phyloP scores from a whole-genome alignment of 2,329 filamentous ascomycete species.

The Huntiella bhutanensis region DNA sequence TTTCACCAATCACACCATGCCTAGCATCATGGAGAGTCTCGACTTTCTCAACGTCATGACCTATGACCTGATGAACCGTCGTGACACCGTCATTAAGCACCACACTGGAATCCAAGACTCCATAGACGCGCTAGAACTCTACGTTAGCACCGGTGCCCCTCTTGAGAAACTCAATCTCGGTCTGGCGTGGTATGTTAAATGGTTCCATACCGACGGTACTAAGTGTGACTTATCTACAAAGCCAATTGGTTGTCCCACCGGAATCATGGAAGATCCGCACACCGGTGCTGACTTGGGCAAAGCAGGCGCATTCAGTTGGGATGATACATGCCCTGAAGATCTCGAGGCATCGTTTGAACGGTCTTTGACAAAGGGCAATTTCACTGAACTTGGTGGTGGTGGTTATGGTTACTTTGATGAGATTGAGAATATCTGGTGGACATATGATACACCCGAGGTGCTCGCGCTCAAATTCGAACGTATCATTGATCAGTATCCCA shows the following conservation, averaged over 20 bases:
- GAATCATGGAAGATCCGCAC: conserved; percentile 35
- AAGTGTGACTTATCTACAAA: conserved; percentile 17
- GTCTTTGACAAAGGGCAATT: conserved; percentile 32
- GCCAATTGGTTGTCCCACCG: conserved; percentile 35
- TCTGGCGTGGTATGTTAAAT: conserved; percentile 50
- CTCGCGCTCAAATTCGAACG: conserved; percentile 42
- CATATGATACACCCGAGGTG: conserved; percentile 45
- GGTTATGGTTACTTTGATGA: conserved; percentile 53
- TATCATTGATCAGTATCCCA: conserved; percentile 33
- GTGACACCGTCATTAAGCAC: conserved; percentile 43
- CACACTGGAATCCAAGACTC: conserved; percentile 43
- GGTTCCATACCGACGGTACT: conserved; percentile 32
- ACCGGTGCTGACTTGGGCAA: conserved; percentile 39
- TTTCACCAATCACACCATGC: conserved; percentile 38
- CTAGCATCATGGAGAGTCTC: conserved; percentile 36
- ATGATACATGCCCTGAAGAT: conserved; percentile 32
- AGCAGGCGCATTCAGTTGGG: conserved; percentile 41
- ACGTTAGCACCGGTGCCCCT: conserved; percentile 35
- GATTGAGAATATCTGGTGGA: conserved; percentile 46
- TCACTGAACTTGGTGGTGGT: conserved; percentile 34
- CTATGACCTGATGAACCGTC: conserved; percentile 53
- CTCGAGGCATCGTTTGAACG: conserved; percentile 36
- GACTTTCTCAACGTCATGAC: conserved; percentile 53
- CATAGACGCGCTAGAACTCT: conserved; percentile 34
- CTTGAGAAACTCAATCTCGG: conserved; percentile 39